Conservation (phyloP, 1,284 basidiomycete genomes). For the Quambalaria eucalypti region DNA sequence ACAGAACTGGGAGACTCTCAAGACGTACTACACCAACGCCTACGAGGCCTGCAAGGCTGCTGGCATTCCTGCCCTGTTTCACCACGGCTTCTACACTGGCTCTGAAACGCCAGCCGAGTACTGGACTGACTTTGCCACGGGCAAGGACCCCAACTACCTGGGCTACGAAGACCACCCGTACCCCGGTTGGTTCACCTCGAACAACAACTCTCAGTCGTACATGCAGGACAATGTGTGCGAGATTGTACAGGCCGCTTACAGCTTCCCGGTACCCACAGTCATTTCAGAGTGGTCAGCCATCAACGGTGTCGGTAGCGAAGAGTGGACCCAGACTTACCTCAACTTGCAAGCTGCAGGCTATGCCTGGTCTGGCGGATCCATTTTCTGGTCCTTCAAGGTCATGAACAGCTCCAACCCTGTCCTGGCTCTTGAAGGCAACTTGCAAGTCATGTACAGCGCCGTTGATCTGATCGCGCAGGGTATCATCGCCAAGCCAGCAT, state of each 20-base stretch:
- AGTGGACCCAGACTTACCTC: conserved; percentile 15
- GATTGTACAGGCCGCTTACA: conserved; percentile 12
- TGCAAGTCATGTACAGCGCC: conserved; percentile 26
- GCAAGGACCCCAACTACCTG: conserved; percentile 35
- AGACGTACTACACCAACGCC: conserved; percentile 25
- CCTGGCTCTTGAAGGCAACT: conserved; percentile 6
- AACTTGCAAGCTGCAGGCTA: conserved; percentile 36
- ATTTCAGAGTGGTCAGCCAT: conserved; percentile 36
- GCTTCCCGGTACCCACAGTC: conserved; percentile 27
- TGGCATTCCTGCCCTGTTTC: conserved; percentile 33
- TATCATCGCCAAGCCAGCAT: conserved; percentile 17
- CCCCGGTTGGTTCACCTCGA: conserved; percentile 34
- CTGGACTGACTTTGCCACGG: conserved; percentile 27
- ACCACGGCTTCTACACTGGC: conserved; percentile 31
- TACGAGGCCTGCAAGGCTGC: conserved; percentile 16
- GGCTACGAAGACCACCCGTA: conserved; percentile 42
- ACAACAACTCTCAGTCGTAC: conserved; percentile 7
- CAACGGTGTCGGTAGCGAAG: conserved; percentile 14
- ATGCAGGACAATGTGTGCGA: conserved; percentile 28
- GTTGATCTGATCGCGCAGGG: conserved; percentile 19
- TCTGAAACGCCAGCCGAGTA: conserved; percentile 7
- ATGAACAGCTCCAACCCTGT: conserved; percentile 16
- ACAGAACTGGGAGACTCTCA: conserved; percentile 13
- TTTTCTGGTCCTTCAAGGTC: conserved; percentile 41
- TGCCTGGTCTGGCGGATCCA: conserved; percentile 38